Evolutionary conservation across 108 stramenopile species (phyloP).

Genomic region (Cylindrotheca closterium): DNA sequence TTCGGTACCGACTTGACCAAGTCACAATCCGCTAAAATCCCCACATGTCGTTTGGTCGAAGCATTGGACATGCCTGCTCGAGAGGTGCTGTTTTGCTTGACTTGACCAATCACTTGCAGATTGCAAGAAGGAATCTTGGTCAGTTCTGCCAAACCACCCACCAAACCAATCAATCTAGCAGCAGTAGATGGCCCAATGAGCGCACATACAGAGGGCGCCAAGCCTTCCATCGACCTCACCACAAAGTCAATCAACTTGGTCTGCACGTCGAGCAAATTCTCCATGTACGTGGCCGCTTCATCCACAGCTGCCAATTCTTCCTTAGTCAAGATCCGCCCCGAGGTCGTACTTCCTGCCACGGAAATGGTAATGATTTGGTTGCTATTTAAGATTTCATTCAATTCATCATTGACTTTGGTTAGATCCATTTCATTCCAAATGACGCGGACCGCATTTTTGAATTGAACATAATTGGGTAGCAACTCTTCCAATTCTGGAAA

Average conservation of each 20-base stretch:
- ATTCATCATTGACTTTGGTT: conserved; percentile 58
- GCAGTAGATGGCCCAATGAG: conserved; percentile 85
- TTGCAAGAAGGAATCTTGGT: conserved; percentile 85
- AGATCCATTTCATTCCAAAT: conserved; percentile 94
- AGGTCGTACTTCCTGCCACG: conserved; percentile 88
- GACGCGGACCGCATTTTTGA: conserved; percentile 76
- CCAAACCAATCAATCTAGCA: conserved; percentile 83
- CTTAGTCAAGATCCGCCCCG: conserved; percentile 56
- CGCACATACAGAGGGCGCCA: conserved; percentile 68
- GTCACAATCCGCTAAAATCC: conserved; percentile 82
- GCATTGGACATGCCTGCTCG: conserved; percentile 34
- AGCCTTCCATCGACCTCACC: conserved; percentile 67
- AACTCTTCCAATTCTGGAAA: conserved; percentile 95
- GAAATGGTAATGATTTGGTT: conserved; percentile 93
- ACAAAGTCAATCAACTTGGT: conserved; percentile 65
- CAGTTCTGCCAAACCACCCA: conserved; percentile 91
- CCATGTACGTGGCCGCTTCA: conserved; percentile 51
- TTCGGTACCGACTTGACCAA: conserved; percentile 70
- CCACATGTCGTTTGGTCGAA: conserved; percentile 61
- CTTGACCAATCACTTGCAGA: conserved; percentile 70
- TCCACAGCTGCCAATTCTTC: conserved; percentile 54
- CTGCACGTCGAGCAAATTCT: conserved; percentile 52
- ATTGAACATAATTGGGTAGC: conserved; percentile 80
- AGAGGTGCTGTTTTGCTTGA: conserved; percentile 47
- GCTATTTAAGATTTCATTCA: conserved; percentile 65